A percentile compares a stretch with the other conserved stretches of the same genome.
These are phyloP conservation scores for Aspergillus pseudoglaucus DNA, from an alignment of 2,329 filamentous ascomycete genomes.

Conservation along the genomic window DNA sequence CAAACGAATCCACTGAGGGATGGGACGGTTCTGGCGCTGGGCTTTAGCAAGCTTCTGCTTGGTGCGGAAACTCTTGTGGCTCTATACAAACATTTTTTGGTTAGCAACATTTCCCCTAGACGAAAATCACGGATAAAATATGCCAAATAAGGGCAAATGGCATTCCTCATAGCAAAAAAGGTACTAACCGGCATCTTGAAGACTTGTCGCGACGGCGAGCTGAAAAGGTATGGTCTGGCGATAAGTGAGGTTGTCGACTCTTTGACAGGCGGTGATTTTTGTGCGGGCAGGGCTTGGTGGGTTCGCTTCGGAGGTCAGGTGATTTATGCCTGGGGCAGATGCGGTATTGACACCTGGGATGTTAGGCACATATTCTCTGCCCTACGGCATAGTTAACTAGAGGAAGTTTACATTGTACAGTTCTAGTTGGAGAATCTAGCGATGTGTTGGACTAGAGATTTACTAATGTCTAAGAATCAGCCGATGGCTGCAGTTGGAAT, in stretches of 20 bases:
- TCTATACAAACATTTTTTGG: slow-evolving; percentile 48
- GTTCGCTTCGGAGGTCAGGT: slow-evolving; percentile 35
- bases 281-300: slow-evolving; percentile 36
- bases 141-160: neutral
- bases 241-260: slow-evolving; percentile 29
- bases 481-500: too few relatives aligned
- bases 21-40: slow-evolving; percentile 99
- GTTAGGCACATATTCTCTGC: too few relatives aligned
- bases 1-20: slow-evolving; percentile 99
- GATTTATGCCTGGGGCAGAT: slow-evolving; percentile 19
- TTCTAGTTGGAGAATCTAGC: too few relatives aligned
- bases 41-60: slow-evolving; percentile 99
- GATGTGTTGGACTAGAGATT: too few relatives aligned
- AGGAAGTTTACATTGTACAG: too few relatives aligned
- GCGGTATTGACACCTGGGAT: neutral
- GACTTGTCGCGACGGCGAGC: slow-evolving; percentile 37
- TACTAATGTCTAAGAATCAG: too few relatives aligned
- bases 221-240: slow-evolving; percentile 26
- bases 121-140: neutral
- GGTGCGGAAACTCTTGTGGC: slow-evolving; percentile 99
- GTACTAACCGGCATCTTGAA: slow-evolving; percentile 52
- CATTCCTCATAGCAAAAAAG: neutral
- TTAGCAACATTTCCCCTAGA: slow-evolving; percentile 4
- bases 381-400: too few relatives aligned
- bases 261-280: slow-evolving; percentile 30